Base-by-base conservation (phyloP, 2,329 filamentous ascomycete genomes). In the Plectosphaerella plurivora region DNA sequence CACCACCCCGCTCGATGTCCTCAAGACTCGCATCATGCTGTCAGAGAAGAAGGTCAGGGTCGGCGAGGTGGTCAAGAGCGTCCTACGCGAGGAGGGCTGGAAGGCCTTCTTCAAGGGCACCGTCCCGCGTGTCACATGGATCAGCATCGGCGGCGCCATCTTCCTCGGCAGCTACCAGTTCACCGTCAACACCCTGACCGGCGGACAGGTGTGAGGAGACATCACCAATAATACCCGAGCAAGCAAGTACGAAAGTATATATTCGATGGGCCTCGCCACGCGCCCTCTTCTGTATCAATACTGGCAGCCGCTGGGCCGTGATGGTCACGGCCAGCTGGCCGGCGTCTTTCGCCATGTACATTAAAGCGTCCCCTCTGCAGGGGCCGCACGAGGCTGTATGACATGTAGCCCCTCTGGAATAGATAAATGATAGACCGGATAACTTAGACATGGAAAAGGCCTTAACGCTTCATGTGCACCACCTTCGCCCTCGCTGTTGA, bases 11-110 rank as follows among this genome's bases (percentile, higher is more conserved):
- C 73, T 99, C 57, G 94, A 99, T 71, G 94, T 99, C 56, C 77
- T 99, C 60, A 99, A 99, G 83, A 99, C 94, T 58, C 78, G 94
- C 58, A 87, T 97, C 71, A 99, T 99, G 94, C 75, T 99, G 60
- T 87, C 89, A 14, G 80, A 83, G 63, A 82, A 86, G 74, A 82
- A 76, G 60, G 82, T 81, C 66, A 80, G 76, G 12, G 78, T 84
- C 57, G 67, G 73, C 35, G 67, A 69, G 5, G 76, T 96, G 55
- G 74, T 93, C 57, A 74, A 73, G 50, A 73, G 77, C 18, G 88
- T 97, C 53, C 73, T 85, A 63, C 73, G 70, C 47, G 79, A 86
- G 51, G 80, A 84, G 56, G 88, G 89, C 1, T 66, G 82, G 5
- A 71, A 78, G 55, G 85, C 86, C 0, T 91, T 92, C 68, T 91